Evolutionary conservation across 108 stramenopile genomes (phyloP).

Genomic region (Fragilaria radians): DNA sequence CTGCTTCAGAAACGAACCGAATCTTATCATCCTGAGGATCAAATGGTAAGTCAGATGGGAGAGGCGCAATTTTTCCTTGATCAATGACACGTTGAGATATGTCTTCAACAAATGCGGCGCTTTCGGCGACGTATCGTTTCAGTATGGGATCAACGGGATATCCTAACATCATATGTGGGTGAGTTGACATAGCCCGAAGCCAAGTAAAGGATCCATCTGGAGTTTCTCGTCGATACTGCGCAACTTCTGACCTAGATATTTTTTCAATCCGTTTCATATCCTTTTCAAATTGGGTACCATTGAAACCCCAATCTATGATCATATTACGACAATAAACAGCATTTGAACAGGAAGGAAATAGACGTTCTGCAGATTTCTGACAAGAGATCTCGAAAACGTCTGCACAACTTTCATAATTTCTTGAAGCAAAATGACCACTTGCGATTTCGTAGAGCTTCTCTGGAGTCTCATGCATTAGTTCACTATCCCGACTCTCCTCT

Average conservation of each 20-base stretch:
- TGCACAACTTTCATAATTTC: slow-evolving; percentile 51
- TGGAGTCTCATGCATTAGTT: slow-evolving; percentile 16
- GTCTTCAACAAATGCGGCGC: slow-evolving; percentile 68
- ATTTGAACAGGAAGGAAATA: slow-evolving; percentile 63
- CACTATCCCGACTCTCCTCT: neutral
- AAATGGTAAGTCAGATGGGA: slow-evolving; percentile 63
- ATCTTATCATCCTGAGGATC: slow-evolving; percentile 33
- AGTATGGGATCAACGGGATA: slow-evolving; percentile 59
- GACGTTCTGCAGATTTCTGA: slow-evolving; percentile 30
- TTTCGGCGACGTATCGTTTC: slow-evolving; percentile 69
- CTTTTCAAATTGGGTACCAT: slow-evolving; percentile 54
- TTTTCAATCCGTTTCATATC: slow-evolving; percentile 55
- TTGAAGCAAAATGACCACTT: slow-evolving; percentile 42
- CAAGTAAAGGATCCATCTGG: slow-evolving; percentile 33
- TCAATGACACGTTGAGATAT: slow-evolving; percentile 35
- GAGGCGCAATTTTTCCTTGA: slow-evolving; percentile 23
- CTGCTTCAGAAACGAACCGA: slow-evolving; percentile 25
- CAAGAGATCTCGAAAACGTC: slow-evolving; percentile 72
- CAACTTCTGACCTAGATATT: slow-evolving; percentile 34
- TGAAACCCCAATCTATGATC: slow-evolving; percentile 73
- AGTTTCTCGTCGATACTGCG: slow-evolving; percentile 24
- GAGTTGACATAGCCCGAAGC: slow-evolving; percentile 53
- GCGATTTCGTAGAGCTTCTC: slow-evolving; percentile 72
- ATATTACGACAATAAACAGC: slow-evolving; percentile 69
- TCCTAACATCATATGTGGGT: slow-evolving; percentile 67